Base-by-base conservation (phyloP, 2,329 filamentous ascomycete genomes). In the Ophiobolus disseminans region DNA sequence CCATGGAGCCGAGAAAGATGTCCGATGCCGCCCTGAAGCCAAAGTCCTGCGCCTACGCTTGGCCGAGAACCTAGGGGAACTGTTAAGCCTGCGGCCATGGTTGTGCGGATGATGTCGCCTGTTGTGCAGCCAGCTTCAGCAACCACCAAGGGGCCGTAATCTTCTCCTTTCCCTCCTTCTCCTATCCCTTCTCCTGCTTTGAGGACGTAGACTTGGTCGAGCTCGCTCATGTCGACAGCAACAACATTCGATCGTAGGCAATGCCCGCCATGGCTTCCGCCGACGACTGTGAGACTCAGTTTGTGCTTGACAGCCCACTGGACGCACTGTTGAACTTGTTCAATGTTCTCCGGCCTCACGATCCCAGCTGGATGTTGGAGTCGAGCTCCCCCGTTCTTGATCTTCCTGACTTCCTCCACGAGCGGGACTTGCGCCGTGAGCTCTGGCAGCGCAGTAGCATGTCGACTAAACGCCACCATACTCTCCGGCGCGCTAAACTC, bases 1-100 rank as follows among this genome's bases (percentile, higher is more conserved):
- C 85, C 84, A 53, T 84, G 67, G 7, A 75, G 45, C 48, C 84
- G 75, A 26, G 79, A 60, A n/a, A 85, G 70, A 55, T 86, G 83
- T 2, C 84, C 84, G 39, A 87, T 84, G 42, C 85, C 84, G 31
- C 85, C 85, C 73, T 87, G 84, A 37, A 88, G 73, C 82, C 83
- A 87, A 11, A 84, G 57, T 0, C 85, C 85, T 0, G 82, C 79
- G 2, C 85, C 85, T 20, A 87, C 83, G 55, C 83, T 86, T 53
- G 85, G 85, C 5, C 85, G 81, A 20, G 82, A 64, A 2, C 85
- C 85, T 3, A 87, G 64, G 0, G 85, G 84, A 2, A 87, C 78
- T 45, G 80, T 82, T 43, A 86, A 1, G 2, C 78, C 81, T 0
- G 55, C 72, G 1, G 48, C 68, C 74, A 80, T 79, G 28, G 80